These are phyloP conservation scores for Rhodotorula glutinis DNA, from an alignment of 1,284 basidiomycete species.

Conservation along the genomic window DNA sequence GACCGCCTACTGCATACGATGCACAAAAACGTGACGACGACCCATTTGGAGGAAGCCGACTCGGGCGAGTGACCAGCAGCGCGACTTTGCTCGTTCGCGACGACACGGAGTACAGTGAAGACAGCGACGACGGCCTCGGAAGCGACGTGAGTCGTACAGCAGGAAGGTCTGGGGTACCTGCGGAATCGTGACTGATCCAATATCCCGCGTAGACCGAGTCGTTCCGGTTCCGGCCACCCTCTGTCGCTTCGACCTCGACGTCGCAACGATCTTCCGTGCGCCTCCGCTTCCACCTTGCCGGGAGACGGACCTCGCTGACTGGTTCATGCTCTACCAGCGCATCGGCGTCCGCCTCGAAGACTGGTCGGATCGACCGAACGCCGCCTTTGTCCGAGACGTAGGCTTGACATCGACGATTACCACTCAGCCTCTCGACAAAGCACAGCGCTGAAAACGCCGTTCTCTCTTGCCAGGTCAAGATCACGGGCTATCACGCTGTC, in stretches of 20 bases:
- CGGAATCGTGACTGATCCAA: too few relatives aligned
- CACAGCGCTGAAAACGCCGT: too few relatives aligned
- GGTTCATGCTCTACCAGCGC: conserved; percentile 8
- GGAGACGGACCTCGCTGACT: background rate
- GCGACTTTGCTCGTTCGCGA: conserved; percentile 18
- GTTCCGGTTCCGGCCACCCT: conserved; percentile 36
- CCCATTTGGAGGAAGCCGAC: background rate
- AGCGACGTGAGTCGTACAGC: conserved; percentile 38
- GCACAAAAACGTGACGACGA: too few relatives aligned
- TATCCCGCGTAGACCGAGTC: conserved; percentile 36
- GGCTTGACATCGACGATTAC: background rate
- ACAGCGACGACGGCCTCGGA: conserved; percentile 24
- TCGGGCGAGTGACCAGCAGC: conserved; percentile 2
- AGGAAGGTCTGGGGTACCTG: too few relatives aligned
- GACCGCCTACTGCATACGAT: too few relatives aligned
- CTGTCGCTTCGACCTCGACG: conserved; percentile 31
- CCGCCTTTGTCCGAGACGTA: conserved; percentile 35
- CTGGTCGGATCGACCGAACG: conserved; percentile 23
- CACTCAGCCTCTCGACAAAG: too few relatives aligned
- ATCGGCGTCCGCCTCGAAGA: conserved; percentile 37
- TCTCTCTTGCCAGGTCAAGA: conserved; percentile 29
- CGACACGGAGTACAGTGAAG: conserved; percentile 5
- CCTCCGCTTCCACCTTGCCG: too few relatives aligned
- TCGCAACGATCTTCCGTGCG: conserved; percentile 37
- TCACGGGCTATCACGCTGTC: conserved; percentile 39